phyloP scores from a whole-genome alignment of 73 alveolate species.

The Urostyla sp. region DNA sequence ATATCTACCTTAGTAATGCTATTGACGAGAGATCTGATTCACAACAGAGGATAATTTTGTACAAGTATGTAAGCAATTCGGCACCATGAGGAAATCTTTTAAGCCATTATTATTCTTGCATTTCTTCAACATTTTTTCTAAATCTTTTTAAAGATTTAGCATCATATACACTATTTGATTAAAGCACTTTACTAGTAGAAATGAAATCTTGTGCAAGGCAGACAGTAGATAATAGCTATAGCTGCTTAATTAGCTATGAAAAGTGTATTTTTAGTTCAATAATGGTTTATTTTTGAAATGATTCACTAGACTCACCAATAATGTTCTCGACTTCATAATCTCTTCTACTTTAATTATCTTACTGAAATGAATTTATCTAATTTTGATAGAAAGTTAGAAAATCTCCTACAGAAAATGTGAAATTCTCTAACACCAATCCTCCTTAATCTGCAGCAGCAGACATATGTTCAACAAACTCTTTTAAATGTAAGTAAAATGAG shows the following conservation, averaged over 20 bases:
- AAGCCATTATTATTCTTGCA: conserved; percentile 31
- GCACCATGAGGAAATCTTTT: conserved; percentile 67
- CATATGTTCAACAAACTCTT: conserved; percentile 34
- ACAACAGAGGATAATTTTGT: conserved; percentile 24
- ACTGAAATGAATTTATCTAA: neutral
- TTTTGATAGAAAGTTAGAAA: conserved; percentile 29
- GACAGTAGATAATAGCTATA: conserved; percentile 4
- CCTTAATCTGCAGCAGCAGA: conserved; percentile 1
- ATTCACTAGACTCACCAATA: neutral
- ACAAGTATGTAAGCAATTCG: conserved; percentile 47
- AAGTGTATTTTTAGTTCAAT: conserved; percentile 13
- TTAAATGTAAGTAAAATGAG: conserved; percentile 6
- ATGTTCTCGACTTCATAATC: neutral
- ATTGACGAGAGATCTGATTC: conserved; percentile 56
- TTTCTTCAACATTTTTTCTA: neutral
- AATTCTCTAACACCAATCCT: conserved; percentile 16
- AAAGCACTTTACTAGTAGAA: neutral
- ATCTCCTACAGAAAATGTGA: conserved; percentile 1
- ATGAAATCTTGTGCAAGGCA: conserved; percentile 26
- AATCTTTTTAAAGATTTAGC: conserved; percentile 10
- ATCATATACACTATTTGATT: neutral
- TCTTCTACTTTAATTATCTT: conserved; percentile 2
- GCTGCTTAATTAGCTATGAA: neutral
- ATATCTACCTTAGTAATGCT: conserved; percentile 28
- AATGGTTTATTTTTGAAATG: neutral